These are phyloP conservation scores for Backusella psychrophila DNA, from an alignment of 192 early-diverging fungal genomes.

Conservation along the genomic window DNA sequence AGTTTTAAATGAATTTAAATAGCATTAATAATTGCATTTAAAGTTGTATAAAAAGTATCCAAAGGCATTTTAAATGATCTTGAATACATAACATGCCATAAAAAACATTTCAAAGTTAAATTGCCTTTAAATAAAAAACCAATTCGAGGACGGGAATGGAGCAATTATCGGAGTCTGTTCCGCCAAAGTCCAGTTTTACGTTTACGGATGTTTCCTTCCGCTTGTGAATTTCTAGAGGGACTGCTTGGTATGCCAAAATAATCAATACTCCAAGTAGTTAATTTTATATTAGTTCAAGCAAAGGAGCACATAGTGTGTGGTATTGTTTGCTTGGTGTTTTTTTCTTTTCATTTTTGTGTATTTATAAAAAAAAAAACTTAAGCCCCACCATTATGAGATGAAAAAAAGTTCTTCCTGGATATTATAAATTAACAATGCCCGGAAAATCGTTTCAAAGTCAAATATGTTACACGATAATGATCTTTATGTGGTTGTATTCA, in stretches of 20 bases:
- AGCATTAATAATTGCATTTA: too few relatives aligned
- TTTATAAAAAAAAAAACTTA: neutral
- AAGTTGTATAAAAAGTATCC: too few relatives aligned
- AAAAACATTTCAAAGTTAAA: too few relatives aligned
- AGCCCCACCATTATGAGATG: neutral
- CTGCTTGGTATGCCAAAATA: neutral
- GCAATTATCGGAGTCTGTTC: neutral
- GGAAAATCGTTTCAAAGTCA: neutral
- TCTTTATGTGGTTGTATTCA: neutral
- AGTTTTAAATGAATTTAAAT: too few relatives aligned
- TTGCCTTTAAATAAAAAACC: too few relatives aligned
- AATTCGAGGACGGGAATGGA: neutral
- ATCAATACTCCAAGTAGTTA: neutral
- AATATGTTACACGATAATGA: neutral
- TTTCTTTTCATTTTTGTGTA: neutral
- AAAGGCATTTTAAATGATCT: too few relatives aligned
- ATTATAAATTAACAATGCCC: neutral
- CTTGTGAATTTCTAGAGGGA: neutral
- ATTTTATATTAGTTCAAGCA: neutral
- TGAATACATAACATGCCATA: too few relatives aligned
- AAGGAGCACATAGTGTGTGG: neutral
- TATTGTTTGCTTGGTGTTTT: neutral
- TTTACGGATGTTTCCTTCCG: neutral
- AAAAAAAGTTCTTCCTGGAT: neutral
- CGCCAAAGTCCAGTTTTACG: neutral